Base-by-base conservation (phyloP, 2,329 filamentous ascomycete species). In the Claviceps maximensis region DNA sequence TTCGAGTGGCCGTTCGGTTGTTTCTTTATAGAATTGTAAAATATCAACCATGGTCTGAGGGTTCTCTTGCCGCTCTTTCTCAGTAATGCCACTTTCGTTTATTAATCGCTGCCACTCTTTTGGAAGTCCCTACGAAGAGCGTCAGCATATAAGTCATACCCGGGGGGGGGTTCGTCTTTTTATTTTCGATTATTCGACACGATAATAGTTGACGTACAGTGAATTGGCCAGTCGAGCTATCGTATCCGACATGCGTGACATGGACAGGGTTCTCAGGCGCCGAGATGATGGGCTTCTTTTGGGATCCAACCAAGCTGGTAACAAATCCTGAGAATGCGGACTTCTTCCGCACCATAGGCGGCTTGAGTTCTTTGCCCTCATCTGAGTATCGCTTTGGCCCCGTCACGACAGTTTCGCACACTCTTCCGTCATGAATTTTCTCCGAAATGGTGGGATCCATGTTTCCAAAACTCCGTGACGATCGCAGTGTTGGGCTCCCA, bases 71-170 rank as follows among this genome's bases (percentile, higher is more conserved):
- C 94, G 87, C 67, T 97, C 93, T 71, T 93, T 90, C 71, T 95
- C 89, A 29, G 90, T 87, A 63, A 98, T 96, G 58, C 93, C 93
- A 69, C 88, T 95, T 69, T 95, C 90, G 71, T 91, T 88, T 64
- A 98, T 82, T 66, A 96, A 80, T 56, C 89, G 85, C 71, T 97
- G 91, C 93, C 93, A 98, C 78, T 97, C 93, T 69, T 93, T 94
- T 19, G 93, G 93, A 29, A 98, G 78, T 58, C 93, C 93, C 89
- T 93, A 64, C 56, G 41, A n/a, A 25, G 27, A 29, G 52, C 49
- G 55, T 59, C 57, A 61, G 56, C 56, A 57, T 31, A 17, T 12
- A 12, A 25, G 19, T 12, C n/a, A n/a, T n/a, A n/a, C n/a, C 8
- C 10, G 1, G 21, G 9, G 45, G 13, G 21, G 13, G 17, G 15